Base-by-base conservation (phyloP, 108 stramenopile genomes). In the Nannochloropsis gaditana region DNA sequence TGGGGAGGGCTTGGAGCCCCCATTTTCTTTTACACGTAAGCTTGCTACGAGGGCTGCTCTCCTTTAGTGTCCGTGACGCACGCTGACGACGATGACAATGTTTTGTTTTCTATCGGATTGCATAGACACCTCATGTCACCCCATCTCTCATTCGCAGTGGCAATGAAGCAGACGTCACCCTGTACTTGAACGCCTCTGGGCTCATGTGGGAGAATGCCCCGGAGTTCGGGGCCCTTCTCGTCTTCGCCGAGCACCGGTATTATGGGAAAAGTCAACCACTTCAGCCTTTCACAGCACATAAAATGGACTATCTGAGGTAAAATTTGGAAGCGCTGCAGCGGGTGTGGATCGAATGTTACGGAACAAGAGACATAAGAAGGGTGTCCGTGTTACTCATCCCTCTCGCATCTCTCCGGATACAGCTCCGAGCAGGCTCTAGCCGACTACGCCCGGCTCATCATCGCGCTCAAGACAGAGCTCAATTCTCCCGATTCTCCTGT, bases 241-340 rank as follows among this genome's bases (percentile, higher is more conserved):
- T 95, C 2, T 96, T 96, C 80, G 94, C 91, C 41, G 96, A 96
- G 87, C 96, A 96, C 87, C 92, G 96, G 0, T 96, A 94, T 85
- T 94, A 94, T 89, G 96, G 96, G 15, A 87, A 93, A 44, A 86
- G 83, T 43, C 87, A 84, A 4, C 87, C 87, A 5, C 84, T 87
- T 45, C 59, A 73, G 59, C 84, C 21, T 43, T 84, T 80, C 83
- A 82, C 42, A 43, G 6, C 59, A 73, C 59, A n/a, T n/a, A 73
- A 73, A n/a, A 73, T 73, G 59, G 59, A 73, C 59, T 73, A 6
- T 73, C n/a, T 73, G 6, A 73, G 59, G 59, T 73, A 73, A 15
- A 6, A 31, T 31, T 31, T 31, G 31, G 31, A 31, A 31, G 31
- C 31, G 31, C 31, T 31, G 31, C 31, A 31, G 31, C 31, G 31